Base-by-base conservation (phyloP, 2,329 filamentous ascomycete species). In the Colletotrichum lindemuthianum region DNA sequence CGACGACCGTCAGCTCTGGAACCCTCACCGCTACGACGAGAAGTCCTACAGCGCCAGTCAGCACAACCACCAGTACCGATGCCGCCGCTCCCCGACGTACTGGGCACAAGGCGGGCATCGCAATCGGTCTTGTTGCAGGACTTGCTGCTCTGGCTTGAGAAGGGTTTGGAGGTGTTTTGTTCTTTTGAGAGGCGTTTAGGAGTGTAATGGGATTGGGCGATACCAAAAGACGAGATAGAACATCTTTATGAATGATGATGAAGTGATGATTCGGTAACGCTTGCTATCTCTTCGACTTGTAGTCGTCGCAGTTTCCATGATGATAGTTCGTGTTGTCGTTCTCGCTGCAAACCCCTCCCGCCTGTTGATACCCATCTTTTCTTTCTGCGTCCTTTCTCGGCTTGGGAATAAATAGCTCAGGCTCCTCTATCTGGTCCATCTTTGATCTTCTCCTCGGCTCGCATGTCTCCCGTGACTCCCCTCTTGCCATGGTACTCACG, bases 1-100 rank as follows among this genome's bases (percentile, higher is more conserved):
- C 73, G n/a, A 73, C 74, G 2, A 74, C 71, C 3, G 73, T 71
- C 3, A 33, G 34, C 4, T 67, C 65, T n/a, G 51, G 58, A 9
- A 61, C 71, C 6, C 64, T 58, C 8, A 65, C 72, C 8, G 48
- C 47, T 13, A 44, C 72, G 49, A 76, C 67, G 2, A 53, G 37
- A 33, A n/a, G 59, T 1, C 68, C 64, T 9, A 74, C 64, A 41
- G 68, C 68, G 55, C 76, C 73, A 8, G 47, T 69, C 9, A 73
- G 68, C 71, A 75, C 63, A 68, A 74, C 36, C 9, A 66, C 47
- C 2, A 66, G 59, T 24, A 53, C 48, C 8, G 63, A 52, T n/a
- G 48, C 43, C n/a, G 63, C 63, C 11, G 41, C 33, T 16, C 48
- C 57, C 4, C 48, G 57, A 8, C 32, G 63, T 6, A 66, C 63